phyloP scores from a whole-genome alignment of 768 basidiomycete species.

The Rhodocollybia butyracea region DNA sequence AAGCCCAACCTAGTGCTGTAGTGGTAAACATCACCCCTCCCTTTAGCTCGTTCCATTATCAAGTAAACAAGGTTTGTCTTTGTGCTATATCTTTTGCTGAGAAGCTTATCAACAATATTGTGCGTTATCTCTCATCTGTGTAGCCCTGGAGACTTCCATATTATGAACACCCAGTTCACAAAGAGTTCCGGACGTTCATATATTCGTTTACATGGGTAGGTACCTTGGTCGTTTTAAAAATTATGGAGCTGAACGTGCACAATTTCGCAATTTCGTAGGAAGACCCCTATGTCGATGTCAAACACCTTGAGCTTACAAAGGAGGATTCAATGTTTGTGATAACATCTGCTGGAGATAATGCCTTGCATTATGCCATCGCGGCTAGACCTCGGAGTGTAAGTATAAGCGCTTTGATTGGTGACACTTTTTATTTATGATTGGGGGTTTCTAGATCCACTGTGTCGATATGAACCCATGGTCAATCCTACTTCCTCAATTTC shows the following conservation, averaged over 20 bases:
- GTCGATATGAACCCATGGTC: slow-evolving; percentile 73
- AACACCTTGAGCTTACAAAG: slow-evolving; percentile 50
- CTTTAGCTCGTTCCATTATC: slow-evolving; percentile 63
- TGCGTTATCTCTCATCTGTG: slow-evolving; percentile 10
- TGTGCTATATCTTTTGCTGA: too few relatives aligned
- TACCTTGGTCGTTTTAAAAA: not conserved
- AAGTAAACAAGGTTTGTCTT: slow-evolving; percentile 40
- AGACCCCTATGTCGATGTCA: slow-evolving; percentile 74
- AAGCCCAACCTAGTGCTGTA: slow-evolving; percentile 19
- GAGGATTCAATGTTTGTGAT: slow-evolving; percentile 72
- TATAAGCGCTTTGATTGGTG: slow-evolving; percentile 11
- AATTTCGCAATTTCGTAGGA: slow-evolving; percentile 41
- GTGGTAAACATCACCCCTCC: slow-evolving; percentile 51
- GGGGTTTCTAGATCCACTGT: slow-evolving; percentile 47
- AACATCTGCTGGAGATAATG: slow-evolving; percentile 78
- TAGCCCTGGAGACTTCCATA: slow-evolving; percentile 69
- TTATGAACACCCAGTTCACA: slow-evolving; percentile 65
- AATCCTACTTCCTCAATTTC: not conserved
- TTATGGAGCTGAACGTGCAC: not conserved
- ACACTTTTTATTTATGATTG: not conserved
- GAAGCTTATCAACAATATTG: not conserved
- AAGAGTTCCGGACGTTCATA: slow-evolving; percentile 60
- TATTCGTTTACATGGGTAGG: slow-evolving; percentile 62
- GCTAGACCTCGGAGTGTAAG: slow-evolving; percentile 50
- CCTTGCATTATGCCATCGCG: slow-evolving; percentile 74